A percentile compares a stretch with the other conserved stretches of the same genome.
These are phyloP conservation scores for Dendrobium catenatum DNA, from an alignment of 106 monocot genomes.

Conservation along the genomic window DNA sequence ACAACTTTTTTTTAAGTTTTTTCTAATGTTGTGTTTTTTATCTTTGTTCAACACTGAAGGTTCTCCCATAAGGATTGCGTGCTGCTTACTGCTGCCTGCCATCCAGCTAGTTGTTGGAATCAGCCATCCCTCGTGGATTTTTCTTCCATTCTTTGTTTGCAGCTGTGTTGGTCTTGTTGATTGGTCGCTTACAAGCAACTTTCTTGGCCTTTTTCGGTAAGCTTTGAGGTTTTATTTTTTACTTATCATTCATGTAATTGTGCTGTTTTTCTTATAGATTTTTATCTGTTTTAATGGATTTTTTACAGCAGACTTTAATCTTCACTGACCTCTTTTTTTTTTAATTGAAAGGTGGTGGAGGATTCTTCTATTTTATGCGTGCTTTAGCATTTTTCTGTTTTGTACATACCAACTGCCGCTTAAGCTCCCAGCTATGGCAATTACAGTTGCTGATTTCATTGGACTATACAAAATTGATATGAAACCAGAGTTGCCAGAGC, in stretches of 20 bases:
- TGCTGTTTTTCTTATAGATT: background rate
- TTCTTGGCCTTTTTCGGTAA: constrained; percentile 91
- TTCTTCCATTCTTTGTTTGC: constrained; percentile 81
- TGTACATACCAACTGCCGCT: constrained; percentile 82
- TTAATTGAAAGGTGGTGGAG: constrained; percentile 79
- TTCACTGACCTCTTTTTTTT: background rate
- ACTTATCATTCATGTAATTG: background rate
- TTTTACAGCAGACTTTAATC: background rate
- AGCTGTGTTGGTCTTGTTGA: constrained; percentile 94
- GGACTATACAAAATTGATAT: constrained; percentile 71
- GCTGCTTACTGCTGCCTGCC: constrained; percentile 74
- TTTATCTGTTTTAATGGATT: constrained; percentile 1
- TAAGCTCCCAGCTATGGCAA: constrained; percentile 41
- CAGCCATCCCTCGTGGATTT: constrained; percentile 90
- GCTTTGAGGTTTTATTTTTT: background rate
- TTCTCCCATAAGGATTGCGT: constrained; percentile 58
- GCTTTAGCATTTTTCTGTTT: constrained; percentile 71
- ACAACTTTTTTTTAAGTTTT: background rate
- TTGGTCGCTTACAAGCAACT: constrained; percentile 96
- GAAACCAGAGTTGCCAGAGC: constrained; percentile 65
- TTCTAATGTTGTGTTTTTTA: background rate
- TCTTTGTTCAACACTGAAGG: constrained; percentile 33
- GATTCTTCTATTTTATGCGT: constrained; percentile 65
- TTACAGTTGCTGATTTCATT: constrained; percentile 65
- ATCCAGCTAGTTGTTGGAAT: constrained; percentile 88